These are phyloP conservation scores for Mycogone perniciosa DNA, from an alignment of 2,329 filamentous ascomycete genomes.

Conservation along the genomic window DNA sequence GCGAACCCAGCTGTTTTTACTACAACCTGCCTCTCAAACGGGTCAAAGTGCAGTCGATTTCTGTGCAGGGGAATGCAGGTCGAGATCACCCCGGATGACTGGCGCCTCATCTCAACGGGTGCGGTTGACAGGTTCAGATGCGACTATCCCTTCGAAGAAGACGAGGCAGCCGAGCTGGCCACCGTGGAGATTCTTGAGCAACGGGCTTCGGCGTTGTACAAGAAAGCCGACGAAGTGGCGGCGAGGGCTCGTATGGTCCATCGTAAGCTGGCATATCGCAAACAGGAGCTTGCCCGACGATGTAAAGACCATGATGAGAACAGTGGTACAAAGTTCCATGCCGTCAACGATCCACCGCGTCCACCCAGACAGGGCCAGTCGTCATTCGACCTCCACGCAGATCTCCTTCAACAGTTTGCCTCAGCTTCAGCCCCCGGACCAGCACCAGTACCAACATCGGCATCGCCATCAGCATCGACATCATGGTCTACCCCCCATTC, in stretches of 20 bases:
- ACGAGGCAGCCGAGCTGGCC: conserved; percentile 78
- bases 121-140: conserved; percentile 74
- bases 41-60: conserved; percentile 70
- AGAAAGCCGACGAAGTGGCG: conserved; percentile 69
- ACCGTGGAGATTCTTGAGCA: conserved; percentile 80
- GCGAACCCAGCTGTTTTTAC: conserved; percentile 73
- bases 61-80: conserved; percentile 73
- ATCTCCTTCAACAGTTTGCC: conserved; percentile 50
- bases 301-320: conserved; percentile 26
- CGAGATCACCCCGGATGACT: conserved; percentile 85
- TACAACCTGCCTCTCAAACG: conserved; percentile 61
- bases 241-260: conserved; percentile 65
- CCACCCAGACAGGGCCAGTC: conserved; percentile 21
- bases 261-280: conserved; percentile 53
- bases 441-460: conserved; percentile 15
- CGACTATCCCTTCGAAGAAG: conserved; percentile 73
- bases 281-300: conserved; percentile 25
- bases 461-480: conserved; percentile 16
- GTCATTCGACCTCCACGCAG: conserved; percentile 45
- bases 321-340: conserved; percentile 29
- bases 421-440: conserved; percentile 15
- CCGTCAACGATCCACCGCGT: conserved; percentile 25
- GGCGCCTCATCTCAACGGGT: conserved; percentile 74
- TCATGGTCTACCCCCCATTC: conserved; percentile 19
- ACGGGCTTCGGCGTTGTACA: conserved; percentile 69